Evolutionary conservation across 371 early-diverging fungal species (phyloP), one percentile per base, ranked within the genome.

Genomic region (Syncephalastrum contaminatum): DNA sequence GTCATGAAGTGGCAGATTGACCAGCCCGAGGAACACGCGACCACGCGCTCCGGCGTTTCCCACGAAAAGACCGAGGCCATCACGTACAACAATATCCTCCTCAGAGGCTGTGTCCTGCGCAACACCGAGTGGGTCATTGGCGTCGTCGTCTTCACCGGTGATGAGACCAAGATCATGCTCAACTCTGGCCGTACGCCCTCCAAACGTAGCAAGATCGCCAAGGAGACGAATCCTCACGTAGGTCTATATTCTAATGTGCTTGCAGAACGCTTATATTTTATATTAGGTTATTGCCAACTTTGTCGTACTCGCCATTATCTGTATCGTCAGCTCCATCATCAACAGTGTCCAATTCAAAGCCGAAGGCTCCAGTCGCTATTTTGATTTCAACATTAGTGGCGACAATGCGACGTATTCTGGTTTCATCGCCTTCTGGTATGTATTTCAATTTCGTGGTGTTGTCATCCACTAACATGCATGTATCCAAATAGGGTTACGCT

Each of bases 131-230:
- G 89, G 85, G 83, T 85, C 14, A 86, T 92, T 54, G 94, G 91
- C 12, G 71, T 94, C 21, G 91, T 87, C 1, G 73, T 93, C 12
- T 92, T 84, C 54, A 95, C 96, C 0, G 99, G 97, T n/a, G 66
- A 77, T 49, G 89, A 95, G 20, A 93, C 97, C 21, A 96, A 96
- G 68, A 89, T 93, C 41, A 89, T 89, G 80, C 75, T 91, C 60
- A 95, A 94, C 64, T 76, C 94, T 4, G 97, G 95, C 21, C 85
- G 78, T 24, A 95, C 96, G 0, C 96, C 96, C 3, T 90, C 89
- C 55, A 99, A 99, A 71, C 88, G 94, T 22, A 93, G 94, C 64
- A 85, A 87, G 39, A 92, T 99, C 60, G 98, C 98, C 56, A 86
- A 89, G 48, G 89, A 89, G 63, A 86, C 98, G 53, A 98, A 98